Conservation (phyloP, 1,284 basidiomycete genomes). For the Naganishia liquefaciens region DNA sequence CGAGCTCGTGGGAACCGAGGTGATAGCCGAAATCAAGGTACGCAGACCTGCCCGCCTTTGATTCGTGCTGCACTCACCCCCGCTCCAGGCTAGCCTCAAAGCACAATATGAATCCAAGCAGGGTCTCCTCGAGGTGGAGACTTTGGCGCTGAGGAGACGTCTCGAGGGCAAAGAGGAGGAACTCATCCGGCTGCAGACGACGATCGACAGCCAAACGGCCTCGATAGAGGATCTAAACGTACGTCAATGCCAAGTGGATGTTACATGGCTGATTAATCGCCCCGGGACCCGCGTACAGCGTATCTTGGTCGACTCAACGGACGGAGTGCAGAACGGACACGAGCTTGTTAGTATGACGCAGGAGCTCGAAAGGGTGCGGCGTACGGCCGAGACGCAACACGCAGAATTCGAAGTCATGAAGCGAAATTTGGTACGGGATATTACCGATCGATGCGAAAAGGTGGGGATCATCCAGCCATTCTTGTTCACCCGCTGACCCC, state of each 20-base stretch:
- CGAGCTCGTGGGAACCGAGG: constrained; percentile 74
- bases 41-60: constrained; percentile 24
- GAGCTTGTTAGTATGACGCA: constrained; percentile 93
- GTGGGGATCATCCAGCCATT: constrained; percentile 55
- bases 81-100: constrained; percentile 81
- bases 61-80: constrained; percentile 27
- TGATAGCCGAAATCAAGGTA: constrained; percentile 88
- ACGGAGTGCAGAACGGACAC: constrained; percentile 93
- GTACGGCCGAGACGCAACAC: constrained; percentile 93
- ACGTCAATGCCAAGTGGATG: constrained; percentile 32
- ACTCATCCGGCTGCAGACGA: constrained; percentile 76
- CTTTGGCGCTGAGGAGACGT: constrained; percentile 86
- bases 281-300: constrained; percentile 61
- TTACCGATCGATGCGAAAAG: constrained; percentile 99
- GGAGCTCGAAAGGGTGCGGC: constrained; percentile 94
- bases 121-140: constrained; percentile 83
- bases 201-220: constrained; percentile 89
- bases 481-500: constrained; percentile 20
- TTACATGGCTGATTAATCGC: neutral
- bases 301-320: constrained; percentile 92
- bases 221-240: constrained; percentile 99
- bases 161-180: constrained; percentile 84
- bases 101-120: constrained; percentile 89
- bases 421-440: constrained; percentile 96
- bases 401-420: constrained; percentile 98